phyloP scores from a whole-genome alignment of 352 stramenopile species.

The Stephanocyclus meneghinianus region DNA sequence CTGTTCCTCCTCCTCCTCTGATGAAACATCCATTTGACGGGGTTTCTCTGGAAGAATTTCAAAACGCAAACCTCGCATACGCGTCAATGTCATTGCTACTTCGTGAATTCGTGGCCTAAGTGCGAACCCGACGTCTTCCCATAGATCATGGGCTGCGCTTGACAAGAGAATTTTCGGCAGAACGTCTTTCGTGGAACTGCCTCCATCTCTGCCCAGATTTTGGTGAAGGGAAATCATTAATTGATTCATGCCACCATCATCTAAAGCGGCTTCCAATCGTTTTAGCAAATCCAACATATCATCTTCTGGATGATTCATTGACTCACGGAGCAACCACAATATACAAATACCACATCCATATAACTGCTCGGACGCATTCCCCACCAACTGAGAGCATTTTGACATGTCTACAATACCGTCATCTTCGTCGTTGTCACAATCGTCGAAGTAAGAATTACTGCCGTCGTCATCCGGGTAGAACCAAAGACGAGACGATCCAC shows the following conservation, averaged over 20 bases:
- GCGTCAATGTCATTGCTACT: slow-evolving; percentile 67
- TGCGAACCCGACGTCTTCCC: slow-evolving; percentile 59
- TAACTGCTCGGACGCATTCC: slow-evolving; percentile 66
- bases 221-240: slow-evolving; percentile 22
- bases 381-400: slow-evolving; percentile 76
- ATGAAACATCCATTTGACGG: slow-evolving; percentile 30
- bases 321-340: slow-evolving; percentile 44
- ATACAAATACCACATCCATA: slow-evolving; percentile 74
- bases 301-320: slow-evolving; percentile 36
- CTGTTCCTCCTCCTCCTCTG: slow-evolving; percentile 44
- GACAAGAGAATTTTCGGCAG: slow-evolving; percentile 26
- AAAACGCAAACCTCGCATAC: slow-evolving; percentile 71
- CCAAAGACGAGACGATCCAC: slow-evolving; percentile 46
- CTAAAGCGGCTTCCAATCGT: slow-evolving; percentile 59
- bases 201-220: background rate
- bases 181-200: background rate
- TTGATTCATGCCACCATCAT: slow-evolving; percentile 40
- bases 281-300: slow-evolving; percentile 63
- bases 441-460: background rate
- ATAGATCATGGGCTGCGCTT: slow-evolving; percentile 45
- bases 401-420: slow-evolving; percentile 76
- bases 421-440: slow-evolving; percentile 58
- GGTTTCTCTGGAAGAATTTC: slow-evolving; percentile 65
- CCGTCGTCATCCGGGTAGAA: slow-evolving; percentile 39
- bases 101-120: slow-evolving; percentile 71